Percentiles rank a stretch among this genome's conserved stretches.
phyloP scores from a whole-genome alignment of 106 monocot species.

The Agapanthus africanus region DNA sequence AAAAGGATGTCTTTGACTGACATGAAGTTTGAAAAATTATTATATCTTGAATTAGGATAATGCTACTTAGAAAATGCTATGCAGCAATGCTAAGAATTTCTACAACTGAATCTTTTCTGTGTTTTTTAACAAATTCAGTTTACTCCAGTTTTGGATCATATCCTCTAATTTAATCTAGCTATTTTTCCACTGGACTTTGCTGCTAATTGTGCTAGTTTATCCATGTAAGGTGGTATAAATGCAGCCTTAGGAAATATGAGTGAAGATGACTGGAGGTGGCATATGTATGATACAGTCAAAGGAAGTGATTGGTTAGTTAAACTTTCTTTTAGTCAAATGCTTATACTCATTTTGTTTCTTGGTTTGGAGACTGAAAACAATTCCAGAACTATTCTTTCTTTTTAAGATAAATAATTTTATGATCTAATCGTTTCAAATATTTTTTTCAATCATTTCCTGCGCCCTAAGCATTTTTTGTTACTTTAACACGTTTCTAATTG shows the following conservation, averaged over 20 bases:
- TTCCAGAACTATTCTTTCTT: background rate
- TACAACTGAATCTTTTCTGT: background rate
- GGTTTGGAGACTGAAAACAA: background rate
- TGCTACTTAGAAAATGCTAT: background rate
- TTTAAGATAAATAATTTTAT: too few relatives aligned
- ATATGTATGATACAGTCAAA: conserved; percentile 99
- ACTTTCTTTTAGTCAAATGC: background rate
- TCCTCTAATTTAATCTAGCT: background rate
- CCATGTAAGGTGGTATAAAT: conserved; percentile 94
- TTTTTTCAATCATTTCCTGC: too few relatives aligned
- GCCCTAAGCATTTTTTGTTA: too few relatives aligned
- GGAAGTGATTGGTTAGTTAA: conserved; percentile 99
- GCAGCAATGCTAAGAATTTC: background rate
- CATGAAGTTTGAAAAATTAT: background rate
- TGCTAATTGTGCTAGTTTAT: conserved; percentile 12
- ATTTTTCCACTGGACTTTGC: background rate
- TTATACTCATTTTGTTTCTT: background rate
- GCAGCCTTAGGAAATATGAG: conserved; percentile 95
- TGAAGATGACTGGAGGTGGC: conserved; percentile 99
- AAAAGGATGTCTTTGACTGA: background rate
- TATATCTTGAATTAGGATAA: background rate
- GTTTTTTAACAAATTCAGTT: background rate
- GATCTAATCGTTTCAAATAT: too few relatives aligned
- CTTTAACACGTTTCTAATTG: too few relatives aligned
- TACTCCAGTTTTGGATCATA: background rate